Evolutionary conservation across 768 basidiomycete species (phyloP).

Genomic region (Mrakia gelida): DNA sequence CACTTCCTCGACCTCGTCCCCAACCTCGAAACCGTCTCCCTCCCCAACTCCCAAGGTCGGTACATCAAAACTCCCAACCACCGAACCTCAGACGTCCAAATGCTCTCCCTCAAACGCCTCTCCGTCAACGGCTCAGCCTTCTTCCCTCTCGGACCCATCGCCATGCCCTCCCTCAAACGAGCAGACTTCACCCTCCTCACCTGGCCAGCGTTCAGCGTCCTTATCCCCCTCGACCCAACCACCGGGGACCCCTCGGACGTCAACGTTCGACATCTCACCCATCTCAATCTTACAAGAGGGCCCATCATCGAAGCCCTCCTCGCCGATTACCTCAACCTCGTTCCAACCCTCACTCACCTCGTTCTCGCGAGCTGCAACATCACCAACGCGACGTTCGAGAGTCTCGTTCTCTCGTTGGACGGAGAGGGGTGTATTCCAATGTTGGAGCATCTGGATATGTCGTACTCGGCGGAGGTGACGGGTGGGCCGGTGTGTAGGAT

Average conservation of each 20-base stretch:
- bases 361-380: not conserved
- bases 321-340: not conserved
- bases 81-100: not conserved
- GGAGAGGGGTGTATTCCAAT: not conserved
- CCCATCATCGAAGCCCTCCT: not conserved
- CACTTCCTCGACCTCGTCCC: not conserved
- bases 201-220: not conserved
- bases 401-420: not conserved
- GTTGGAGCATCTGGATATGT: conserved; percentile 17
- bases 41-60: not conserved
- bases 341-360: not conserved
- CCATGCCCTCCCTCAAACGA: not conserved
- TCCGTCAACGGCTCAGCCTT: not conserved
- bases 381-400: conserved; percentile 11
- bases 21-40: conserved; percentile 10
- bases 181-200: not conserved
- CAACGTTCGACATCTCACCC: not conserved
- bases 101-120: not conserved
- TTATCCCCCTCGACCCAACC: not conserved
- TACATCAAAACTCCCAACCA: not conserved
- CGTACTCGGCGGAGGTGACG: conserved; percentile 4
- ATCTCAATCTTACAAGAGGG: conserved; percentile 3
- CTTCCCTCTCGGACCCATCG: not conserved
- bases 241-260: not conserved
- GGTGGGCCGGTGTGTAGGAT: conserved; percentile 1